Conservation (phyloP, 179 eudicot species). For the Gypsophila paniculata region DNA sequence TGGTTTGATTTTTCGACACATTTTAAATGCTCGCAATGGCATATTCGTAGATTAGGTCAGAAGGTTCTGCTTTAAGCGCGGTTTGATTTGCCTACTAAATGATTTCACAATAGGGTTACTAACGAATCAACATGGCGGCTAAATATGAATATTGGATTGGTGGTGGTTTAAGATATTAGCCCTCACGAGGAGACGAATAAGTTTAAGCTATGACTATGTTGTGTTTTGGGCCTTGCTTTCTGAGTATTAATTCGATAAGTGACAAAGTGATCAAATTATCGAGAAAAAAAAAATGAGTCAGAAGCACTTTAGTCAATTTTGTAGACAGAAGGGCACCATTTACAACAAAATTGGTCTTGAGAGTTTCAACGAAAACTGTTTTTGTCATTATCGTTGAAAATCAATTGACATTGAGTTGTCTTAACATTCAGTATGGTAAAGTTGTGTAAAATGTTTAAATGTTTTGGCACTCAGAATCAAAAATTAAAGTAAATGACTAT, state of each 20-base stretch:
- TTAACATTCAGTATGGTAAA: neutral
- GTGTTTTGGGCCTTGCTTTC: slow-evolving; percentile 7
- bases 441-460: neutral
- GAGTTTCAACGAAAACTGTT: too few species aligned
- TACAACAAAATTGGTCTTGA: too few species aligned
- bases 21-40: neutral
- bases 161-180: neutral
- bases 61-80: neutral
- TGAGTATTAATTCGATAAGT: neutral
- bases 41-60: neutral
- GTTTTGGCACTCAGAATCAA: neutral
- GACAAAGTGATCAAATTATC: neutral
- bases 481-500: too few species aligned
- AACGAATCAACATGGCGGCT: neutral
- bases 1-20: neutral
- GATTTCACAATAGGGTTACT: neutral
- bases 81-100: neutral
- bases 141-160: neutral
- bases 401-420: neutral
- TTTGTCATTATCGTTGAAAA: too few species aligned
- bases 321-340: neutral
- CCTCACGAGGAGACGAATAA: neutral
- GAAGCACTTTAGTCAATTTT: neutral
- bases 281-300: neutral
- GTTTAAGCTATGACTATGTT: neutral